Evolutionary conservation across 352 stramenopile species (phyloP).

Genomic region (Phytophthora agathidicida): DNA sequence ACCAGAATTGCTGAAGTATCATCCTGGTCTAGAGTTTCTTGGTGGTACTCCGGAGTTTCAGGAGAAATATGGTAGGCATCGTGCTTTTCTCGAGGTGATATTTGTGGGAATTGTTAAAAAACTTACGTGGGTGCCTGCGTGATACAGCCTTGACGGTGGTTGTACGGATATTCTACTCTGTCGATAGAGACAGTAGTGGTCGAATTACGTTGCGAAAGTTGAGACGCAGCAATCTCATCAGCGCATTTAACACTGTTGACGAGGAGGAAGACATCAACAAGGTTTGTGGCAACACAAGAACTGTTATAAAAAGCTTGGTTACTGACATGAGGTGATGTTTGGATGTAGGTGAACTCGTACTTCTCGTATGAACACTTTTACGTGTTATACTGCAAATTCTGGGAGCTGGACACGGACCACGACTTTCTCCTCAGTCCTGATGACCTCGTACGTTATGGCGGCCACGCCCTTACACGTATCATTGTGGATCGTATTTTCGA

Average conservation of each 20-base stretch:
- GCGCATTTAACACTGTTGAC: constrained; percentile 96
- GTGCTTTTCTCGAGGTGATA: background rate
- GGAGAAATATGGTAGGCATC: constrained; percentile 96
- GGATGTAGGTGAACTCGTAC: constrained; percentile 88
- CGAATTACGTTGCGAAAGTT: constrained; percentile 95
- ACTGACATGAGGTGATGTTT: background rate
- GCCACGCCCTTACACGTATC: constrained; percentile 82
- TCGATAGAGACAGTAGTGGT: constrained; percentile 95
- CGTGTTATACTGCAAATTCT: constrained; percentile 99
- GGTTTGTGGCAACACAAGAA: constrained; percentile 48
- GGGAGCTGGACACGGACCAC: constrained; percentile 97
- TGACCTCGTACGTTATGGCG: constrained; percentile 85
- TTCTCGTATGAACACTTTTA: constrained; percentile 99
- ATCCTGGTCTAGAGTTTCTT: constrained; percentile 96
- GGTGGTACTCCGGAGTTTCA: constrained; percentile 99
- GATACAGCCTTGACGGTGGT: constrained; percentile 94
- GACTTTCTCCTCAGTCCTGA: constrained; percentile 86
- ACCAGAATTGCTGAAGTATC: constrained; percentile 87
- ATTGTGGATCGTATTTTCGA: constrained; percentile 92
- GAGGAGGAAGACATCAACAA: constrained; percentile 99
- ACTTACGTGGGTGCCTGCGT: background rate
- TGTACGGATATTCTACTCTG: constrained; percentile 94
- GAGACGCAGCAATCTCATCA: constrained; percentile 93
- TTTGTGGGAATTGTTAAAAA: background rate
- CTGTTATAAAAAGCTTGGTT: background rate